A percentile compares a stretch with the other conserved stretches of the same genome.
Evolutionary conservation across 2,329 filamentous ascomycete species (phyloP).

Genomic region (Botrytis aclada): DNA sequence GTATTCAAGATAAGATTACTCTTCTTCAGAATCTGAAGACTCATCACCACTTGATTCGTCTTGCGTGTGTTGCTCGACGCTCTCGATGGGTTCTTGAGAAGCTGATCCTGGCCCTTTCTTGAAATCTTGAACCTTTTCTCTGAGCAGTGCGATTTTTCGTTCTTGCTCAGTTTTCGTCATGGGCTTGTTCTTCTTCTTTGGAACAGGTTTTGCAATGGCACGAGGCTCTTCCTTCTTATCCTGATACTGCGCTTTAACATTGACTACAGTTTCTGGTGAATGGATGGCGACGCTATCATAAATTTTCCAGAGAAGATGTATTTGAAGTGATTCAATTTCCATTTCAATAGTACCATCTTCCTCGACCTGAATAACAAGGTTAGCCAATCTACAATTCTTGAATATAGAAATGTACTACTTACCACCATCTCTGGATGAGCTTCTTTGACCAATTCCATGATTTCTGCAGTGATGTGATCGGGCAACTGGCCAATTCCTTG

Average conservation of each 20-base stretch:
- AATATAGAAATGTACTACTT: slow-evolving; percentile 31
- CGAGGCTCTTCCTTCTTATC: slow-evolving; percentile 34
- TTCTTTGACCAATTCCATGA: slow-evolving; percentile 85
- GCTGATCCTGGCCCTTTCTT: slow-evolving; percentile 27
- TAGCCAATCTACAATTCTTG: slow-evolving; percentile 19
- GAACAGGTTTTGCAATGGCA: slow-evolving; percentile 37
- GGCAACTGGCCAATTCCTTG: slow-evolving; percentile 79
- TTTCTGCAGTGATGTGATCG: slow-evolving; percentile 71
- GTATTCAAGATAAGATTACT: slow-evolving; percentile 26
- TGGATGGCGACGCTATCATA: slow-evolving; percentile 50
- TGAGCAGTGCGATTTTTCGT: slow-evolving; percentile 60
- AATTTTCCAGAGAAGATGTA: slow-evolving; percentile 53
- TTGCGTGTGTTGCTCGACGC: slow-evolving; percentile 36
- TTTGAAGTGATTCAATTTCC: slow-evolving; percentile 58
- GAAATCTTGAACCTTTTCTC: slow-evolving; percentile 54
- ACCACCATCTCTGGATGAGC: slow-evolving; percentile 72
- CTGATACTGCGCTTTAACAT: slow-evolving; percentile 25
- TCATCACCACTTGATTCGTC: slow-evolving; percentile 52
- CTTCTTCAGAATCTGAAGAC: slow-evolving; percentile 52
- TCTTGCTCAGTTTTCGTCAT: slow-evolving; percentile 73
- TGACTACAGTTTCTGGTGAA: slow-evolving; percentile 47
- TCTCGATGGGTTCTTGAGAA: slow-evolving; percentile 43
- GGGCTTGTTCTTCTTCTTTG: slow-evolving; percentile 64
- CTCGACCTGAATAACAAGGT: slow-evolving; percentile 38
- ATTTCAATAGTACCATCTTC: slow-evolving; percentile 56